Evolutionary conservation across 345 rosid genomes (phyloP), one percentile per base, ranked within the genome.

Genomic region (Anastatica hierochuntica): DNA sequence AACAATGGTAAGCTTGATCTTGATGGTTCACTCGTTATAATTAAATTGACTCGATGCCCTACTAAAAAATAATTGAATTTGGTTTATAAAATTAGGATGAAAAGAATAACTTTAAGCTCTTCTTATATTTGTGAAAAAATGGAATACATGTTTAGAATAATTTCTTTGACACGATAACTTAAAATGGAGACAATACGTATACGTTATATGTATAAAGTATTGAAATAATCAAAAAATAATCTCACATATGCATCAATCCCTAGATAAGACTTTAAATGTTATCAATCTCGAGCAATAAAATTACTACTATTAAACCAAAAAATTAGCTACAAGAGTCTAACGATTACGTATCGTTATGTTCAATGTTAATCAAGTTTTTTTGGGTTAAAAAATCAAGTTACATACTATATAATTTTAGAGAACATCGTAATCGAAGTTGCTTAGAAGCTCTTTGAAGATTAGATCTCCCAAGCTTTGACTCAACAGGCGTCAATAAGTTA

Each of bases 401-500:
- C n/a, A n/a, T n/a, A n/a, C n/a, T n/a, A n/a, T n/a, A n/a, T n/a
- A n/a, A n/a, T n/a, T n/a, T n/a, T n/a, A n/a, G n/a, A n/a, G n/a
- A n/a, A n/a, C n/a, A n/a, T n/a, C n/a, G n/a, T 3, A 47, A 15
- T 41, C 31, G 58, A 49, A 64, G 63, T 49, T 56, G 63, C 63
- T 49, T 18, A 35, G 69, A 56, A 34, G 58, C 39, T 45, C 27
- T 3, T 24, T 8, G 14, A 7, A 35, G n/a, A 16, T 34, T 49
- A 34, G 41, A 49, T 56, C 58, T 56, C 46, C 46, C 45, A 56
- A 42, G 45, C 39, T 56, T 64, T 64, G 63, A 64, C 69, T 56
- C 69, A 56, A 64, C 52, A 41, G 1, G 24, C 63, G 69, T 64
- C 69, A 64, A 64, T 56, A 64, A 41, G 57, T 56, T 64, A 17